These are phyloP conservation scores for Cercospora brassicicola DNA, from an alignment of 2,329 filamentous ascomycete genomes.

Conservation along the genomic window DNA sequence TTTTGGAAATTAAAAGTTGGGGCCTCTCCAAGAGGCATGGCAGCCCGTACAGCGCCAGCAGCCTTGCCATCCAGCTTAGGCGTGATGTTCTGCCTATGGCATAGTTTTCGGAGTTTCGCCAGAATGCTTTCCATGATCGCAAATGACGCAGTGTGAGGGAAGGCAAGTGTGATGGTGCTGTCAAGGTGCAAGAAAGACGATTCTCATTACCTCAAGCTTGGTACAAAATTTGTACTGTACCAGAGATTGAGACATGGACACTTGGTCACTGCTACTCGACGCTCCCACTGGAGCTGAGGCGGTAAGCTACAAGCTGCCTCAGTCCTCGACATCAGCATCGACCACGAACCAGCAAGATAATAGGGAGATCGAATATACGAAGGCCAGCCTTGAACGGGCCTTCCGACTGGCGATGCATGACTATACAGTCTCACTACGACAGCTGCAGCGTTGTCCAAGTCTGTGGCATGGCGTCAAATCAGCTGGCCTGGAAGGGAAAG, in stretches of 20 bases:
- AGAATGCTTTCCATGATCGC: not conserved
- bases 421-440: not conserved
- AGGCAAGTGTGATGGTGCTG: not conserved
- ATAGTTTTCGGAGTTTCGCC: not conserved
- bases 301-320: not conserved
- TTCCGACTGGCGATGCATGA: not conserved
- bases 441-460: not conserved
- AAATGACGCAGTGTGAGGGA: not conserved
- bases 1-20: not conserved
- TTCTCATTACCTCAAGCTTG: not conserved
- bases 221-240: not conserved
- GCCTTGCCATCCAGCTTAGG: not conserved
- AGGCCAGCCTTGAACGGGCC: not conserved
- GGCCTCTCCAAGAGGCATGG: not conserved
- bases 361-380: not conserved
- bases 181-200: not conserved
- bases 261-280: not conserved
- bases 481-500: not conserved
- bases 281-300: not conserved
- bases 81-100: not conserved
- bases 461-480: not conserved
- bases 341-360: not conserved
- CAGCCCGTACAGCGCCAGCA: not conserved
- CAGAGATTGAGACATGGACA: not conserved
- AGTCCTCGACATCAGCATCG: not conserved